Base-by-base conservation (phyloP, 148 eudicot genomes). In the Fallopia convolvulus region DNA sequence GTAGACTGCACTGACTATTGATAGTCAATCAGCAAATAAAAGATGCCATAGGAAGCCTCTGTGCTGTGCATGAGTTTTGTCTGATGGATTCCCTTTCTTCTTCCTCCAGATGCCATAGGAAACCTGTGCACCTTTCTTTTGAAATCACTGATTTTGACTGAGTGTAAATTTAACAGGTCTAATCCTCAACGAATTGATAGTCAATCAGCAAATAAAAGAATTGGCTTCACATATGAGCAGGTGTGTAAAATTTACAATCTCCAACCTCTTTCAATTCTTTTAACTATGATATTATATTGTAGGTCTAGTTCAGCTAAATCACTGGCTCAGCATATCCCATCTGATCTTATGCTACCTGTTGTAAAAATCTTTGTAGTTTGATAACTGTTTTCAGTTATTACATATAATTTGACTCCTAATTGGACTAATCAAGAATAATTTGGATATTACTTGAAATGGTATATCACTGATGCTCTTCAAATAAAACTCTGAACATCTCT, bases 161-260 rank as follows among this genome's bases (percentile, higher is more conserved):
- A 68, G 15, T 68, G 44, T 68, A 68, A 33, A 68, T 68, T 15
- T 80, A 75, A 68, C 90, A 95, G 99, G 83, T 94, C 88, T 60
- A 95, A 95, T 70, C 99, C 99, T 42, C 99, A 95, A 81, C 82
- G 99, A 84, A 89, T 95, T 75, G 99, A 95, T 79, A 87, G 86
- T 63, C 88, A 81, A 52, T 91, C 93, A 70, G 87, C 99, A 36
- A 93, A 87, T 84, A 95, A 90, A 85, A 81, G 99, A 83, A 87
- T 91, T 82, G 88, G 86, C 80, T 95, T 95, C 84, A 86, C 94
- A 33, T 93, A 92, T 85, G 99, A 95, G 83, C 99, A 95, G 97
- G 99, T 93, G 88, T 44, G 53, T 44, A 73, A 44, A 73, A 42
- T 73, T 44, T 73, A 71, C 74, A 71, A 15, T 71, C 74, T 70